phyloP scores from a whole-genome alignment of 129 eudicot species.

The Erigeron canadensis region DNA sequence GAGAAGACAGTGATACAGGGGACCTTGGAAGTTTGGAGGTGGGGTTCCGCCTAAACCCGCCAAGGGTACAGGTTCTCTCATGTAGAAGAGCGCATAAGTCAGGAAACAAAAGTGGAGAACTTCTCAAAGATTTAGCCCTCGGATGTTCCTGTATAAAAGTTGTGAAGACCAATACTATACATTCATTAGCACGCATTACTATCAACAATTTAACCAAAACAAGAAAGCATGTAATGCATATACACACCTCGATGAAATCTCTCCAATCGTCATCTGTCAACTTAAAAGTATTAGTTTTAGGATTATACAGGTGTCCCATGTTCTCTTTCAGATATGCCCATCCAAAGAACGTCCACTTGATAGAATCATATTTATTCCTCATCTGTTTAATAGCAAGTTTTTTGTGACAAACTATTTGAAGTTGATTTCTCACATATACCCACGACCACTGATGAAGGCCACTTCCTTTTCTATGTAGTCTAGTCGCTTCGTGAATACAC shows the following conservation, averaged over 20 bases:
- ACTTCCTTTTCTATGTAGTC: background rate
- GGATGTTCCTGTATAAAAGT: background rate
- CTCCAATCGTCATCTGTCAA: background rate
- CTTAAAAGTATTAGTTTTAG: background rate
- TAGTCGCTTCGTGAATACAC: background rate
- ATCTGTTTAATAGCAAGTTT: background rate
- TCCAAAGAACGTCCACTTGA: background rate
- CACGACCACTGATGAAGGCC: background rate
- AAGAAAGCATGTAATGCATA: background rate
- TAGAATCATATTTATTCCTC: too few relatives aligned
- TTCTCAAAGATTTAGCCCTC: background rate
- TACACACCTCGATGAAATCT: background rate
- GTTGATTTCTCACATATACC: background rate
- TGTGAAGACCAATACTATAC: background rate
- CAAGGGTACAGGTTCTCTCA: background rate
- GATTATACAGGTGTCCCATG: background rate
- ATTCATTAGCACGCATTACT: background rate
- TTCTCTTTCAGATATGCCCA: background rate
- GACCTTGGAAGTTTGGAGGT: constrained; percentile 2
- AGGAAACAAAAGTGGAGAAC: background rate
- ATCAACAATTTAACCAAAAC: background rate
- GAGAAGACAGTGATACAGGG: background rate
- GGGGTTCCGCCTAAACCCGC: background rate
- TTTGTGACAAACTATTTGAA: background rate
- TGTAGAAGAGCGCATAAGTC: background rate